Base-by-base conservation (phyloP, 192 early-diverging fungal species). In the Coemansia sp. region DNA sequence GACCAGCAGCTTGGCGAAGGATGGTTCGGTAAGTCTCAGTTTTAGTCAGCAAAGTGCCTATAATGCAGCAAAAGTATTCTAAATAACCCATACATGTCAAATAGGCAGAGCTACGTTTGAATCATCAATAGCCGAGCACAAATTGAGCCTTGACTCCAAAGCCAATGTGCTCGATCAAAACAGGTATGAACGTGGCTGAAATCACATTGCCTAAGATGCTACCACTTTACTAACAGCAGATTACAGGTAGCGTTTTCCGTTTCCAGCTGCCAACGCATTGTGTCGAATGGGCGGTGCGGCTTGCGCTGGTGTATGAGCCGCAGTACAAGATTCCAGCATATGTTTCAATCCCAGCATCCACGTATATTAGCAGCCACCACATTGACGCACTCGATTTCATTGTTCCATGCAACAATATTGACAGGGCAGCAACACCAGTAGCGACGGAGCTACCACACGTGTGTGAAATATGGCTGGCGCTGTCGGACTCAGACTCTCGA, bases 381-480 rank as follows among this genome's bases (percentile, higher is more conserved):
- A 48, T 79, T 21, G 76, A 79, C n/a, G 31, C 51, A 0, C 52
- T 79, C 6, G 76, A 79, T 20, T 47, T 52, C 4, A 58, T 70
- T 21, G 34, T 42, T 38, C 64, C 70, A 4, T 44, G 40, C 50
- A 62, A 7, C 42, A 0, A 17, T 42, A 5, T 14, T 49, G 59
- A n/a, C 3, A 22, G 8, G 28, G 15, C 5, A 2, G 36, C 26
- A 31, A 52, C 49, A 5, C 4, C 17, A 3, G 50, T 2, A 8
- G 15, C 53, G 6, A 14, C 20, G 2, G 25, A 14, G 6, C 37
- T 48, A 28, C 70, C 61, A 11, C 60, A 62, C 28, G 4, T 69
- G 44, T 69, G 75, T 49, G 75, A 72, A 36, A 52, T 72, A 42
- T 78, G 75, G 75, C 57, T 78, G 42, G 15, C 17, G 2, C 52